Base-by-base conservation (phyloP, 2,329 filamentous ascomycete species). In the Penicillium sp. region DNA sequence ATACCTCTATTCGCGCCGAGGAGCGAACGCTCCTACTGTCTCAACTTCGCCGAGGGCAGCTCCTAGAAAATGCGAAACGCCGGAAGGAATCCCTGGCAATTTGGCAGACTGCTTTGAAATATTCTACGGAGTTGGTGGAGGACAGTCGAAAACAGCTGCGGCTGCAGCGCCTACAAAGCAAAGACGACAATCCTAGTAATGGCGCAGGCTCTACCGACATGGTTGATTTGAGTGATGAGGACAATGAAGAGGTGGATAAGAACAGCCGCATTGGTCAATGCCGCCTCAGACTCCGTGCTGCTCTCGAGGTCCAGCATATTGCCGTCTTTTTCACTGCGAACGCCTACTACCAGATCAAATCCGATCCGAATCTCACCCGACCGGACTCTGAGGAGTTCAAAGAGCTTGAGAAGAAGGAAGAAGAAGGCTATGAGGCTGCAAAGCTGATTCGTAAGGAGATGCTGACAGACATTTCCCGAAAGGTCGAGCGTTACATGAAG, bases 301-400 rank as follows among this genome's bases (percentile, higher is more conserved):
- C 89, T 2, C 76, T 96, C 16, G 90, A 95, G 66, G 72, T 95
- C 41, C 82, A 93, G 55, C 93, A 96, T 68, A 85, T 87, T 59
- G 90, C 87, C 28, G 79, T 84, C 0, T 96, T 96, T 73, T 96
- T 95, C 66, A 86, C 86, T 24, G 90, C 87, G 13, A 96, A 91
- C 61, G 87, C 86, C 0, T 86, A 86, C 60, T 96, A 85, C 65
- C 90, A 96, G 65, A 88, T 95, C 56, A 94, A 92, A 65, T 82
- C 84, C 0, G 83, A 92, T 51, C 70, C 81, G 42, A 77, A 82
- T 1, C 74, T 86, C 61, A 90, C 86, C 0, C 67, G 76, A 21
- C 83, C 86, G 1, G 84, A 85, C 5, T 89, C 88, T 0, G 83
- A 85, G 1, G 81, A 86, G 15, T 91, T 86, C 63, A 74, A 79